Percentiles rank a stretch among this genome's conserved stretches.
Conservation (phyloP, 2,329 filamentous ascomycete genomes). For the Paraphaeosphaeria minitans region DNA sequence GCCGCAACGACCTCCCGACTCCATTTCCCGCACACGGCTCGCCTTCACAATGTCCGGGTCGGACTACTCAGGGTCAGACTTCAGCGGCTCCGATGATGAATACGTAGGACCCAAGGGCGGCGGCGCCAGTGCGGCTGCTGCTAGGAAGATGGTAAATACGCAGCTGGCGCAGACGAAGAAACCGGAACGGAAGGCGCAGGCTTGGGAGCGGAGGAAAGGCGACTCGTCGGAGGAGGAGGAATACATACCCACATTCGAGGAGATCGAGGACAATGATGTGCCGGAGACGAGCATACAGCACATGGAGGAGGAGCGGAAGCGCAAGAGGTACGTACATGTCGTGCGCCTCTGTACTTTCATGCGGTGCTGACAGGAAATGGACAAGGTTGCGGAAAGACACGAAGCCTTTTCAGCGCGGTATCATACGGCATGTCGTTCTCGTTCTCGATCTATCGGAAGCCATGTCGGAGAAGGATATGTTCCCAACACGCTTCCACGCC, state of each 20-base stretch:
- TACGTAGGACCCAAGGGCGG: slow-evolving; percentile 52
- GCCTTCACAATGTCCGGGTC: slow-evolving; percentile 68
- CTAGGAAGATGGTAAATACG: slow-evolving; percentile 23
- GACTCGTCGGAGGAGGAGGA: slow-evolving; percentile 14
- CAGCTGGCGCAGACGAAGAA: slow-evolving; percentile 20
- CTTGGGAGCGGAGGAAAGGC: slow-evolving; percentile 47
- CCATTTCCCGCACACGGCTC: slow-evolving; percentile 9
- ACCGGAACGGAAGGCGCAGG: slow-evolving; percentile 51
- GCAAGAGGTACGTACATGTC: slow-evolving; percentile 62
- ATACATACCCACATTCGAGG: slow-evolving; percentile 46
- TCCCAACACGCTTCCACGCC: slow-evolving; percentile 84
- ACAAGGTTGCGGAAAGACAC: slow-evolving; percentile 84
- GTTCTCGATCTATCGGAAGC: slow-evolving; percentile 90
- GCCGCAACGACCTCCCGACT: not conserved
- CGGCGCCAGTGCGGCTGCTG: slow-evolving; percentile 33
- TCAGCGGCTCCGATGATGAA: slow-evolving; percentile 67
- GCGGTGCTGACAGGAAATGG: slow-evolving; percentile 19
- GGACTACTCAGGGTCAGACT: slow-evolving; percentile 72
- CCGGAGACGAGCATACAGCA: slow-evolving; percentile 74
- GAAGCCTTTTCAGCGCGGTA: slow-evolving; percentile 91
- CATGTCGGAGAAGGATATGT: slow-evolving; percentile 93
- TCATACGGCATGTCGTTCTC: slow-evolving; percentile 93
- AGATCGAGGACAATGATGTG: slow-evolving; percentile 74
- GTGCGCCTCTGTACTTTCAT: not conserved
- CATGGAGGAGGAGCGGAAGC: slow-evolving; percentile 80